Conservation (phyloP, 495 filamentous ascomycete genomes). For the Evansstolkia leycettana region DNA sequence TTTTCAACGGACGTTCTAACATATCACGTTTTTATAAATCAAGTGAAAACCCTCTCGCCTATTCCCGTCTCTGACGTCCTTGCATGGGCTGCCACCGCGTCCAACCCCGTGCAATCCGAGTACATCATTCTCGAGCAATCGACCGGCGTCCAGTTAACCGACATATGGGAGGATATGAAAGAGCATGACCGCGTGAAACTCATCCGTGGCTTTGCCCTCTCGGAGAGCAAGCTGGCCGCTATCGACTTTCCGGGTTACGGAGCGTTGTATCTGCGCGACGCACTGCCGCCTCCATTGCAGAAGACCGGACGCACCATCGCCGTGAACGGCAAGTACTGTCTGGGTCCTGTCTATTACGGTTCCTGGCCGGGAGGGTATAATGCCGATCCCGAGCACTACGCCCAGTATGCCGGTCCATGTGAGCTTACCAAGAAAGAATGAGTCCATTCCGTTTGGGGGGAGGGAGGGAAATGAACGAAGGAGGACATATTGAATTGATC, state of each 20-base stretch:
- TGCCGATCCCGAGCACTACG: conserved; percentile 4
- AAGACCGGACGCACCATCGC: conserved; percentile 2
- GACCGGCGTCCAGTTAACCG: conserved; percentile 15
- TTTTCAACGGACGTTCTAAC: neutral
- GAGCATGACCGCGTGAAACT: conserved; percentile 9
- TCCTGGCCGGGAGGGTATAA: conserved; percentile 6
- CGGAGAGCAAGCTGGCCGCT: conserved; percentile 14
- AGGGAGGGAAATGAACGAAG: too few species aligned
- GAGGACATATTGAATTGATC: too few species aligned
- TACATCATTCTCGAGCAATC: conserved; percentile 25
- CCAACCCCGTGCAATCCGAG: conserved; percentile 18
- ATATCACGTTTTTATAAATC: neutral
- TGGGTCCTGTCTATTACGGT: conserved; percentile 10
- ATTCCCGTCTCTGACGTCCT: conserved; percentile 17
- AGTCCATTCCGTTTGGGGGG: too few species aligned
- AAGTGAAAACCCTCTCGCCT: conserved; percentile 1
- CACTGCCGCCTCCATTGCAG: conserved; percentile 2
- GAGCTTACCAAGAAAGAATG: too few species aligned
- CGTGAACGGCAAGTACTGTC: conserved; percentile 10
- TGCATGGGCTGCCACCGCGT: conserved; percentile 14
- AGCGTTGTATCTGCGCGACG: conserved; percentile 15
- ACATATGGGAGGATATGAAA: conserved; percentile 16
- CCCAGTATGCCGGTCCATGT: conserved; percentile 12
- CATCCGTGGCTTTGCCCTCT: conserved; percentile 13
- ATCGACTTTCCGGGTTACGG: conserved; percentile 17